These are phyloP conservation scores for Lepidium africanum DNA, from an alignment of 345 rosid species.

Conservation along the genomic window DNA sequence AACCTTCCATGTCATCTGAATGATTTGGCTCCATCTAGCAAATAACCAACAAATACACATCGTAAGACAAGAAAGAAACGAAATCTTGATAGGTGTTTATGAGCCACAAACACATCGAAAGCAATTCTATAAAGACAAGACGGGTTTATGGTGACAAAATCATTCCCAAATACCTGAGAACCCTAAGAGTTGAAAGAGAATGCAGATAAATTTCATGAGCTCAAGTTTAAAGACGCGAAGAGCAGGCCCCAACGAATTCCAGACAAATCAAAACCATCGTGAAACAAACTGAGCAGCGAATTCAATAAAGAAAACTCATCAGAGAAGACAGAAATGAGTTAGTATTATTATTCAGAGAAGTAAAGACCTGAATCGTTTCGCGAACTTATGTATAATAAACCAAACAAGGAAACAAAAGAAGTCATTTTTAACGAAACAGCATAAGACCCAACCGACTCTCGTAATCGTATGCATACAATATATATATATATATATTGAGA, in stretches of 20 bases:
- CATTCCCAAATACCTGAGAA: background rate
- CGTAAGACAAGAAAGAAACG: background rate
- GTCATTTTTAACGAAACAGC: background rate
- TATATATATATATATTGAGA: background rate
- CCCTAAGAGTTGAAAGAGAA: slow-evolving; percentile 4
- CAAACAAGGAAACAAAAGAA: background rate
- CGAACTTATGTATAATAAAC: background rate
- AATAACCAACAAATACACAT: background rate
- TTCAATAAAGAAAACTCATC: slow-evolving; percentile 4
- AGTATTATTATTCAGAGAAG: too few relatives aligned
- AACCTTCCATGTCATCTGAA: slow-evolving; percentile 31
- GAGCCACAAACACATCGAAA: background rate
- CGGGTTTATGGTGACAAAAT: background rate
- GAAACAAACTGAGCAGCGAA: background rate
- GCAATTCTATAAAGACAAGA: background rate
- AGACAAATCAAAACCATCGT: background rate
- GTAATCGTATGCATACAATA: background rate
- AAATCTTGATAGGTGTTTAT: background rate
- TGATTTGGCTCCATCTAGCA: slow-evolving; percentile 32
- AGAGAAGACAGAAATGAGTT: background rate
- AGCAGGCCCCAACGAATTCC: background rate
- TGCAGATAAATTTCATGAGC: background rate
- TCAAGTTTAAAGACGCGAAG: background rate
- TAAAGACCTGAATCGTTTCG: slow-evolving; percentile 1
- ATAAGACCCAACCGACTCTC: background rate